These are phyloP conservation scores for Chrysoporthe puriensis DNA, from an alignment of 2,329 filamentous ascomycete genomes.

Conservation along the genomic window DNA sequence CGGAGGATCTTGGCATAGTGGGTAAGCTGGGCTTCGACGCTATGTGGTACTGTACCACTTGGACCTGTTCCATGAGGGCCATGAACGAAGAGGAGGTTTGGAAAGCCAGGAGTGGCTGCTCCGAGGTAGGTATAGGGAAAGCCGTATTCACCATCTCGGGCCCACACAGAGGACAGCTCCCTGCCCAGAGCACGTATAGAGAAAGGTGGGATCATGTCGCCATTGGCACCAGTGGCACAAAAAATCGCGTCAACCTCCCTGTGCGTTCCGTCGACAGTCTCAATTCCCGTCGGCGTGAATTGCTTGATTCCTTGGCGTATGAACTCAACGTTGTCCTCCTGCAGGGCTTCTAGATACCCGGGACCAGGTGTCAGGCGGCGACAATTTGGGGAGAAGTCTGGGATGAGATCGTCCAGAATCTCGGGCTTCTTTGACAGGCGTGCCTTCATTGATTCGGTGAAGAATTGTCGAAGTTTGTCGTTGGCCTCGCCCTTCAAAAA, in stretches of 20 bases:
- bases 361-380: conserved; percentile 68
- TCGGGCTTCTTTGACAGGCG: conserved; percentile 59
- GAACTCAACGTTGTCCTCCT: conserved; percentile 64
- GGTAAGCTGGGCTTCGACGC: conserved; percentile 66
- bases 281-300: conserved; percentile 63
- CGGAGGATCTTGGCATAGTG: conserved; percentile 70
- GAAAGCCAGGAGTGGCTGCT: conserved; percentile 65
- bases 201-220: conserved; percentile 62
- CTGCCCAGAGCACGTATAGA: conserved; percentile 58
- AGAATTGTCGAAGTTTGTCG: conserved; percentile 49
- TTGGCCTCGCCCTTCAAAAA: conserved; percentile 59
- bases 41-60: conserved; percentile 69
- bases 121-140: conserved; percentile 72
- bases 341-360: conserved; percentile 68
- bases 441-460: conserved; percentile 55
- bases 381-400: conserved; percentile 67
- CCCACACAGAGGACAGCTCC: conserved; percentile 61
- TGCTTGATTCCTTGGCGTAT: conserved; percentile 59
- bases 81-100: conserved; percentile 68
- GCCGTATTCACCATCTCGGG: conserved; percentile 55
- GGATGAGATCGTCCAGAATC: conserved; percentile 58
- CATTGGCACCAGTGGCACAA: conserved; percentile 70
- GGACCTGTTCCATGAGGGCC: conserved; percentile 64
- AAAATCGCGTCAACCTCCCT: conserved; percentile 67
- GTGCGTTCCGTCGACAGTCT: conserved; percentile 59